Evolutionary conservation across 495 filamentous ascomycete species (phyloP).

Genomic region (Rusavskia elegans): DNA sequence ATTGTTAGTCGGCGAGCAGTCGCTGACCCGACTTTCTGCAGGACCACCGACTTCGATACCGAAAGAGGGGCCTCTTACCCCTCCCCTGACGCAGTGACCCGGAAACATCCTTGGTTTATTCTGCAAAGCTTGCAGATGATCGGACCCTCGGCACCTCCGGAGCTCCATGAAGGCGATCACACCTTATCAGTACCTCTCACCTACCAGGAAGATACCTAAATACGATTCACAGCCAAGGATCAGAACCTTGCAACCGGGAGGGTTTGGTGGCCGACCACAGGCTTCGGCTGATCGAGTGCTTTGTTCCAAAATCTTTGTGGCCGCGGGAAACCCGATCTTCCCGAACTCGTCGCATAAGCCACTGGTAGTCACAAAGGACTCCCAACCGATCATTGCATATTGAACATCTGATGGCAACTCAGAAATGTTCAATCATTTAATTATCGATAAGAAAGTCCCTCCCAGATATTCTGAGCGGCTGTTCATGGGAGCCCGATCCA

Average conservation of each 20-base stretch:
- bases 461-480: constrained; percentile 48
- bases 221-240: constrained; percentile 9
- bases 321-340: background rate
- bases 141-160: background rate
- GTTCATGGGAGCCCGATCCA: constrained; percentile 39
- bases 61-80: background rate
- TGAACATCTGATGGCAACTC: constrained; percentile 54
- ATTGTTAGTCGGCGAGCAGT: background rate
- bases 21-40: background rate
- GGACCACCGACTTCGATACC: background rate
- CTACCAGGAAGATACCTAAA: background rate
- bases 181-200: background rate
- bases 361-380: background rate
- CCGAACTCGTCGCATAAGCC: background rate
- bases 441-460: constrained; percentile 48
- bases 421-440: constrained; percentile 48
- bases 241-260: constrained; percentile 10
- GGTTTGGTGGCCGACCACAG: constrained; percentile 33
- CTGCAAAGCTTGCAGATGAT: constrained; percentile 10
- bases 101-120: constrained; percentile 21
- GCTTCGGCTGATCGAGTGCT: constrained; percentile 14
- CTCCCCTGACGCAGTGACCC: constrained; percentile 14
- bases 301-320: background rate
- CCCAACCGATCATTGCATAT: background rate
- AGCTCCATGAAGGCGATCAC: background rate